Conservation (phyloP, 441 rosid genomes). For the Rhodomyrtus psidioides region DNA sequence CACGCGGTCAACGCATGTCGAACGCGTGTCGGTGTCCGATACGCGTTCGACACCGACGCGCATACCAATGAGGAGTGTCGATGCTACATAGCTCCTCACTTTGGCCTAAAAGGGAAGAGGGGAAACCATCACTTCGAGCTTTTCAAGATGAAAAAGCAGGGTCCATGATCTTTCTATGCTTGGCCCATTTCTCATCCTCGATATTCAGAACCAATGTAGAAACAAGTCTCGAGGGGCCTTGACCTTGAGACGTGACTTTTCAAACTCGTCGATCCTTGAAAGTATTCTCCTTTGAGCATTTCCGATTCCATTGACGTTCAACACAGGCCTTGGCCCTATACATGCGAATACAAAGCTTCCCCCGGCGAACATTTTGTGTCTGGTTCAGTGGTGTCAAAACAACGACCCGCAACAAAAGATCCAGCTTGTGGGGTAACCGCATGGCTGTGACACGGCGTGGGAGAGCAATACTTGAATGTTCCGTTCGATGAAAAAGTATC, state of each 20-base stretch:
- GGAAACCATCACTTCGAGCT: conserved; percentile 25
- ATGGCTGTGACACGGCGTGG: too few species aligned
- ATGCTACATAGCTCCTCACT: background rate
- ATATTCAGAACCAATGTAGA: conserved; percentile 26
- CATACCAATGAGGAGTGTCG: too few species aligned
- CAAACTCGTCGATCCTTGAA: conserved; percentile 16
- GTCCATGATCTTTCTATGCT: conserved; percentile 39
- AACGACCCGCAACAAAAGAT: background rate
- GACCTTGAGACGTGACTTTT: conserved; percentile 8
- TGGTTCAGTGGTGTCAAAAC: background rate
- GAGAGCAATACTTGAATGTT: too few species aligned
- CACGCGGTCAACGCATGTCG: too few species aligned
- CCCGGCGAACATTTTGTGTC: background rate
- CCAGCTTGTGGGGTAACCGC: background rate
- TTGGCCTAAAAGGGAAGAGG: background rate
- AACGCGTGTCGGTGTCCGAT: too few species aligned
- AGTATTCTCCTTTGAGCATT: conserved; percentile 23
- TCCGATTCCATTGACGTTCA: conserved; percentile 24
- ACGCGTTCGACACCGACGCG: too few species aligned
- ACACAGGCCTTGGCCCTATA: conserved; percentile 22
- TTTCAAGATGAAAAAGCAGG: conserved; percentile 40
- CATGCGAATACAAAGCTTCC: conserved; percentile 9
- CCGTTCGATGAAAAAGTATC: background rate
- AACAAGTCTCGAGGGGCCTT: conserved; percentile 15
- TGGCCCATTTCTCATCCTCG: conserved; percentile 38